Base-by-base conservation (phyloP, 768 basidiomycete species). In the Sporobolomyces roseus region DNA sequence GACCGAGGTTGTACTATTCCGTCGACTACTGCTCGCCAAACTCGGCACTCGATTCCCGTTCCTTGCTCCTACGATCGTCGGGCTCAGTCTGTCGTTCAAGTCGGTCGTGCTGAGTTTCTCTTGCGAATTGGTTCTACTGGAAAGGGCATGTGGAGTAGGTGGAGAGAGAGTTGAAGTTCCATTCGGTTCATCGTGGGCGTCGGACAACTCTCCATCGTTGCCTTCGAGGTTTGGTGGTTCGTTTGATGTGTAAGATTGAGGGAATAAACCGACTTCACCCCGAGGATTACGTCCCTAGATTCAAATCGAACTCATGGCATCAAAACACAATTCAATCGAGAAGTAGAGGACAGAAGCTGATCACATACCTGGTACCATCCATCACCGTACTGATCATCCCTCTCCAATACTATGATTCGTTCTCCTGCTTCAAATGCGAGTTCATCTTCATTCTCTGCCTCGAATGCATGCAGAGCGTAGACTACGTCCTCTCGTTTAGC, bases 371-470 rank as follows among this genome's bases (percentile, higher is more conserved):
- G 84, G 91, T 91, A 98, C 96, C 96, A 98, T 23, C 94, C 96
- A 79, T 99, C 96, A 25, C 85, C 85, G 77, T 90, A 98, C 65
- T 85, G 79, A 72, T 98, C 96, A 77, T 98, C 96, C 80, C 86
- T 90, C 81, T 98, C 94, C 48, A 97, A 65, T 33, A 99, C 86
- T 76, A 90, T 87, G 74, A 98, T 91, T 63, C 84, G 82, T 73
- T 98, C 91, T 3, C 93, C 93, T 6, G 86, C 87, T 49, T 80
- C 82, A 77, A 98, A 96, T 1, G 85, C 75, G 45, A 98, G 84
- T 80, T 99, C 96, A 79, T 99, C 96, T 59, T 90, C 89, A 79
- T 97, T 86, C 81, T 99, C 93, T 4, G 96, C 93, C 6, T 80
- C 75, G 74, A 97, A 98, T 74, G 88, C 87, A 77, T 94, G 91